Evolutionary conservation across 225 moss, liverwort and hornwort species (phyloP), one percentile per base, ranked within the genome.

Genomic region (Asterella californica): DNA sequence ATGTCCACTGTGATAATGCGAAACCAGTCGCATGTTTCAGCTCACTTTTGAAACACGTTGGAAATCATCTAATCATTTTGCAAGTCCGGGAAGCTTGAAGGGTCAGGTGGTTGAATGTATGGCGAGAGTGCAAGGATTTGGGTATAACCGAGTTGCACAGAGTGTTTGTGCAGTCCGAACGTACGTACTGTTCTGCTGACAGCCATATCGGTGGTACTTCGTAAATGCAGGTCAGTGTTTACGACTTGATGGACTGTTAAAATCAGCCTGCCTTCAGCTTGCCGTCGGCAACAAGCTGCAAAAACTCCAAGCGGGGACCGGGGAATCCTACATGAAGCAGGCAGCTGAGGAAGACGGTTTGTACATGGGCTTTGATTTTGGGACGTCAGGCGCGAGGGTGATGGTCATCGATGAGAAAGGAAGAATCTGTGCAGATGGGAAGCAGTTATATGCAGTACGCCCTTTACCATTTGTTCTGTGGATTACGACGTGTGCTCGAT

Each of bases 321-420:
- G 42, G 17, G 55, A 19, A 2, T 62, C 76, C 38, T 14, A 42
- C 57, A 17, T 50, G 19, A 29, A 73, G 9, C 1, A 21, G 15
- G 62, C 36, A 4, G 77, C 22, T 48, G 65, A 52, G 18, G 79
- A 70, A 49, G 49, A 61, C 62, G 59, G 61, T 21, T 61, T 83
- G 34, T 85, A 67, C 68, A 82, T 82, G 82, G 85, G 85, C 15
- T 82, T 85, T 27, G 85, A 85, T 70, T 85, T 85, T 55, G 85
- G 85, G 25, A 85, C 85, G 0, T 85, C 85, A 37, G 85, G 85
- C 24, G 85, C 85, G 48, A 74, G 85, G 67, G 69, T 85, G 25
- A 82, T 70, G 42, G 82, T 85, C 74, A 85, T 85, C 32, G 38
- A 85, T 37, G 68, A 71, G 25, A 60, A 66, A 42, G 73, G 59